These are phyloP conservation scores for Cystoisospora suis DNA, from an alignment of 169 alveolate genomes.

Conservation along the genomic window DNA sequence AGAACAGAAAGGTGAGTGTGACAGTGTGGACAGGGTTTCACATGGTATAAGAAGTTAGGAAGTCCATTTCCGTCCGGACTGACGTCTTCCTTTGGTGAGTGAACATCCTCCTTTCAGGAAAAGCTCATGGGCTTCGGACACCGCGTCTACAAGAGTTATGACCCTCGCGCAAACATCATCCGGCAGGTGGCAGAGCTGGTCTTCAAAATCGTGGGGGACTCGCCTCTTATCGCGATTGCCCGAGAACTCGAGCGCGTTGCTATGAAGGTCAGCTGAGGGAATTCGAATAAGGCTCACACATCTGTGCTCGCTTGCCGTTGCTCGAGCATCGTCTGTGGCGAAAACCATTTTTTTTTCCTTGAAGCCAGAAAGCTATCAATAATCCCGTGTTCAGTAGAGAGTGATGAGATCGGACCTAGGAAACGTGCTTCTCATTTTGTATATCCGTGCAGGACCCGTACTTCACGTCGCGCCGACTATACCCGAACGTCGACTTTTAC, in stretches of 20 bases:
- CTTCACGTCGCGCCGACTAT: constrained; percentile 84
- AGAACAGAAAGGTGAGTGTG: constrained; percentile 70
- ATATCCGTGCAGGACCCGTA: constrained; percentile 82
- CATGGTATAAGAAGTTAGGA: no score
- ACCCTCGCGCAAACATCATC: constrained; percentile 85
- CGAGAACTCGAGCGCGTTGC: constrained; percentile 83
- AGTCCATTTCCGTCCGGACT: no score
- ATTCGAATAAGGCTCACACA: not conserved
- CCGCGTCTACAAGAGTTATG: constrained; percentile 89
- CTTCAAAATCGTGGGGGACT: constrained; percentile 74
- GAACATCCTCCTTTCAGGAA: constrained; percentile 40
- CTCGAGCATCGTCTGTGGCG: constrained; percentile 32
- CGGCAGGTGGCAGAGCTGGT: constrained; percentile 80
- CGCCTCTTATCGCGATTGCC: constrained; percentile 80
- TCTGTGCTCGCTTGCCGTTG: no score
- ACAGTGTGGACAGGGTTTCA: not conserved
- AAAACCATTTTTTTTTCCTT: no score
- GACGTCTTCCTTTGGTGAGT: no score
- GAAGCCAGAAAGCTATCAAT: no score
- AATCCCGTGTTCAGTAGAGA: constrained; percentile 16
- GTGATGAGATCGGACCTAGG: constrained; percentile 8
- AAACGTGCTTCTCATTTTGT: no score
- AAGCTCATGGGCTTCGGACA: constrained; percentile 91
- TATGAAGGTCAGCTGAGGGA: constrained; percentile 30
- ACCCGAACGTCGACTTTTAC: constrained; percentile 92